phyloP scores from a whole-genome alignment of 352 stramenopile genomes.

The Thalassiosira delicatula region DNA sequence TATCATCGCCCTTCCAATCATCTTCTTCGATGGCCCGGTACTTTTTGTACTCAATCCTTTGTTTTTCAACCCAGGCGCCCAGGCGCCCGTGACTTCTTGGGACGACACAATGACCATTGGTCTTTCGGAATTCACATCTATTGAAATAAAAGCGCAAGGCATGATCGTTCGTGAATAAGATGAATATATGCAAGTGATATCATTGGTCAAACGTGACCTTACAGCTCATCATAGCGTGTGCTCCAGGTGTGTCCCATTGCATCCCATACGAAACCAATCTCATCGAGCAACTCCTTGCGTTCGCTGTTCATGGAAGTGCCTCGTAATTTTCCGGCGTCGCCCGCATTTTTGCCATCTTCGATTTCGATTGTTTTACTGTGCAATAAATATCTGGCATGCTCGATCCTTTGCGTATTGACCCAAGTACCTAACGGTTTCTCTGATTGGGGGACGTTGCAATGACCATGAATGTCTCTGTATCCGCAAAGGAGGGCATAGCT shows the following conservation, averaged over 20 bases:
- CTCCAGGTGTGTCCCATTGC: conserved; percentile 47
- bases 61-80: conserved; percentile 55
- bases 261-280: conserved; percentile 56
- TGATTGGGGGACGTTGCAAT: conserved; percentile 61
- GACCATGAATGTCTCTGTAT: conserved; percentile 55
- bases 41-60: conserved; percentile 57
- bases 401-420: conserved; percentile 54
- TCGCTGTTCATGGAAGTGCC: conserved; percentile 44
- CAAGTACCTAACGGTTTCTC: conserved; percentile 43
- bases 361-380: neutral
- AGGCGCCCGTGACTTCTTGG: conserved; percentile 38
- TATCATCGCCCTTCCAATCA: conserved; percentile 6
- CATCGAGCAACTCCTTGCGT: conserved; percentile 30
- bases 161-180: no score
- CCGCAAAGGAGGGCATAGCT: conserved; percentile 41
- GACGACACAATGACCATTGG: conserved; percentile 48
- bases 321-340: conserved; percentile 1
- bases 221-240: conserved; percentile 42
- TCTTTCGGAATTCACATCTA: conserved; percentile 32
- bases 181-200: neutral
- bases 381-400: conserved; percentile 39
- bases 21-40: conserved; percentile 20
- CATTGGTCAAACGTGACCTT: conserved; percentile 2
- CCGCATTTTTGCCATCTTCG: neutral
- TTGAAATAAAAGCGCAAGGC: neutral